phyloP scores from a whole-genome alignment of 306 rosid genomes.

The Phaseolus lunatus region DNA sequence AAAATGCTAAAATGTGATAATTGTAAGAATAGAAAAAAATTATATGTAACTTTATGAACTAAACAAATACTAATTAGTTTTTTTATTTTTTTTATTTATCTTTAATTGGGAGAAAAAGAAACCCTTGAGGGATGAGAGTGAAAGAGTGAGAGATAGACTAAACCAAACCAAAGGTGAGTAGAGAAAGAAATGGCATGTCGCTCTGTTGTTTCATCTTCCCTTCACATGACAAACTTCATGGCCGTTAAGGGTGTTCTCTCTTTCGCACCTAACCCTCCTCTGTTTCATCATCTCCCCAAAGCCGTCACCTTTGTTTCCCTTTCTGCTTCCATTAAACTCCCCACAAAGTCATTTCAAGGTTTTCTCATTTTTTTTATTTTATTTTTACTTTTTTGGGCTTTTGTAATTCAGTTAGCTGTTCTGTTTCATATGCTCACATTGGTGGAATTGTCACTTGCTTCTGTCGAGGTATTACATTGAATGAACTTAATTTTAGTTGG shows the following conservation, averaged over 20 bases:
- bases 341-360: conserved; percentile 70
- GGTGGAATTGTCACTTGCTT: conserved; percentile 1
- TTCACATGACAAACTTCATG: conserved; percentile 57
- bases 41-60: too few relatives aligned
- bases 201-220: conserved; percentile 58
- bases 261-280: conserved; percentile 48
- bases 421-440: conserved; percentile 20
- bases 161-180: conserved; percentile 7
- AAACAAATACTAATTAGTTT: too few relatives aligned
- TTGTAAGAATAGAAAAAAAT: too few relatives aligned
- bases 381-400: not conserved
- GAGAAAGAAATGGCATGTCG: conserved; percentile 57
- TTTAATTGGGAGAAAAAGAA: not conserved
- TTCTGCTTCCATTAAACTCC: conserved; percentile 48
- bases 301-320: conserved; percentile 53
- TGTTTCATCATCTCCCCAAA: conserved; percentile 42
- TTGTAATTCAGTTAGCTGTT: conserved; percentile 11
- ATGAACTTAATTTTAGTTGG: not conserved
- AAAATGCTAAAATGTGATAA: too few relatives aligned
- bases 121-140: not conserved
- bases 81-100: too few relatives aligned
- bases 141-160: not conserved
- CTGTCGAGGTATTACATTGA: not conserved
- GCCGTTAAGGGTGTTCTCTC: conserved; percentile 59
- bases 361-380: not conserved